Conservation (phyloP, 805 yeast species). For the Kodamaea restingae region DNA sequence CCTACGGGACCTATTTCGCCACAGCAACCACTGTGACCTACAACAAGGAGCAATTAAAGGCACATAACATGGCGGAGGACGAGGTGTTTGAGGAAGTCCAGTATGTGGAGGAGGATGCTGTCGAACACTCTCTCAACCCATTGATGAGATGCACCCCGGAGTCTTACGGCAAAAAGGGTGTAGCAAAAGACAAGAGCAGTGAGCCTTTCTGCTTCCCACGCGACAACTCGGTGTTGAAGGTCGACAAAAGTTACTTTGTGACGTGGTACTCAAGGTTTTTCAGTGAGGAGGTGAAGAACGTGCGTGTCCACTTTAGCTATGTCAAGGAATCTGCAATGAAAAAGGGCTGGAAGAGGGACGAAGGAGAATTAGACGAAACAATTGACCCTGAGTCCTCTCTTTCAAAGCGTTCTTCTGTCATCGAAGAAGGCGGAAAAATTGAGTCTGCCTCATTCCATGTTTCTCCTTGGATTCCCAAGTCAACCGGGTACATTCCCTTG, state of each 20-base stretch:
- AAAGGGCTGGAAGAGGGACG: constrained; percentile 51
- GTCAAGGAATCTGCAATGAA: constrained; percentile 52
- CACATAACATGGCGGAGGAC: constrained; percentile 66
- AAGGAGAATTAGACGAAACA: constrained; percentile 1
- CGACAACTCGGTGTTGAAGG: constrained; percentile 53
- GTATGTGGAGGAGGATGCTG: constrained; percentile 63
- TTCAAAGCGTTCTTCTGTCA: constrained; percentile 25
- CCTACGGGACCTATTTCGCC: constrained; percentile 72
- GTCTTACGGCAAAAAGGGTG: constrained; percentile 60
- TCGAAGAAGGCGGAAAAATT: constrained; percentile 37
- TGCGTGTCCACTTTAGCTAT: constrained; percentile 63
- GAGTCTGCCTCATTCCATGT: constrained; percentile 49
- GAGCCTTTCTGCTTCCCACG: constrained; percentile 87
- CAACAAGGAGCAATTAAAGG: constrained; percentile 60
- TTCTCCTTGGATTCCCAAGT: constrained; percentile 65
- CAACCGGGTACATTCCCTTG: constrained; percentile 62
- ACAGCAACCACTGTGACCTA: constrained; percentile 57
- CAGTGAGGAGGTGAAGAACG: constrained; percentile 53
- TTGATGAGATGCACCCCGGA: constrained; percentile 83
- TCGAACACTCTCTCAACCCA: constrained; percentile 70
- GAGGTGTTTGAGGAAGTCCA: constrained; percentile 54
- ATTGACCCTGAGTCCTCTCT: neutral
- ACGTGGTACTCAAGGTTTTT: constrained; percentile 79
- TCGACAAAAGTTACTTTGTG: constrained; percentile 65
- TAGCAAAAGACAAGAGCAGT: constrained; percentile 49